A percentile compares a stretch with the other conserved stretches of the same genome.
Evolutionary conservation across 352 stramenopile genomes (phyloP).

Genomic region (Phytophthora tubulina): DNA sequence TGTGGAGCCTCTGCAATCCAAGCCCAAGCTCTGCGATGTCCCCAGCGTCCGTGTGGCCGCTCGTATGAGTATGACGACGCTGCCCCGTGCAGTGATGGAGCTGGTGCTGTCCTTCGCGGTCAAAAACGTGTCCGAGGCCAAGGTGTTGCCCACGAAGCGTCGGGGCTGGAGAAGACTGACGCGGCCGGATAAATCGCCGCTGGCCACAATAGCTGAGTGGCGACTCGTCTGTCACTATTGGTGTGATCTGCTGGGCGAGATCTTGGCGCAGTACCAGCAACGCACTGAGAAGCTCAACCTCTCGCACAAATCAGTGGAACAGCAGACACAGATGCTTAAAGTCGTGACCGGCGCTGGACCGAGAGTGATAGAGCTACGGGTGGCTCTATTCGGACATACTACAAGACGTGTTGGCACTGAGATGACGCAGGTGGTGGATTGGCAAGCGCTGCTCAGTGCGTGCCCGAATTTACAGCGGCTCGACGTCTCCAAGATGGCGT

Average conservation of each 20-base stretch:
- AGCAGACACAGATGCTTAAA: slow-evolving; percentile 38
- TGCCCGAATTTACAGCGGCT: slow-evolving; percentile 61
- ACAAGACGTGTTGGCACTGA: slow-evolving; percentile 38
- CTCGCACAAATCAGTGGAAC: slow-evolving; percentile 47
- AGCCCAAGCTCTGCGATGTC: slow-evolving; percentile 17
- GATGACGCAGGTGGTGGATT: slow-evolving; percentile 47
- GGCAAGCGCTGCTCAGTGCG: slow-evolving; percentile 42
- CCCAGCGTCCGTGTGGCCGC: background rate
- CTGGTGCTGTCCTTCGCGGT: slow-evolving; percentile 64
- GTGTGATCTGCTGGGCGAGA: slow-evolving; percentile 56
- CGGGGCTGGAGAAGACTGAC: slow-evolving; percentile 52
- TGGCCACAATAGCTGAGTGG: slow-evolving; percentile 52
- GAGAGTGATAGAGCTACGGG: slow-evolving; percentile 50
- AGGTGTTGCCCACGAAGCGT: slow-evolving; percentile 58
- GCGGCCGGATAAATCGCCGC: slow-evolving; percentile 44
- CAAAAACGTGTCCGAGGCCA: slow-evolving; percentile 57
- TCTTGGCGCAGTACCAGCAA: slow-evolving; percentile 53
- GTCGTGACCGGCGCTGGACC: slow-evolving; percentile 30
- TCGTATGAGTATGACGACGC: slow-evolving; percentile 37
- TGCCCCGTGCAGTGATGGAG: slow-evolving; percentile 63
- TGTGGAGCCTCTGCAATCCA: slow-evolving; percentile 21
- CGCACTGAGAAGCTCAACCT: slow-evolving; percentile 59
- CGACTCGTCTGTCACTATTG: slow-evolving; percentile 58
- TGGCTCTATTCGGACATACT: slow-evolving; percentile 65
- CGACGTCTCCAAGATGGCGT: slow-evolving; percentile 63